Evolutionary conservation across 1,284 basidiomycete genomes (phyloP).

Genomic region (Pyrrhoderma noxium): DNA sequence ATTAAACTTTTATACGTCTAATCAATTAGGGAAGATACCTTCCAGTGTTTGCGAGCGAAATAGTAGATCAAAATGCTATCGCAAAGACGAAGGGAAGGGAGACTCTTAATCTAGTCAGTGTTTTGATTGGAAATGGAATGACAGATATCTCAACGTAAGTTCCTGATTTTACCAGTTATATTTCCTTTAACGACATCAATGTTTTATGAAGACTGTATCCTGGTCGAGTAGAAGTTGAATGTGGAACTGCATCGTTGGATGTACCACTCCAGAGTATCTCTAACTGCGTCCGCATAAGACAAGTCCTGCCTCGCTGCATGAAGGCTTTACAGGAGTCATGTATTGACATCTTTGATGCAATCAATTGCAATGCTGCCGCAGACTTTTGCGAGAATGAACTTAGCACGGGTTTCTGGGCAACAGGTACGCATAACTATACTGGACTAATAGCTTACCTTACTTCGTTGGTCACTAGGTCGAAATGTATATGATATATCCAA

Average conservation of each 20-base stretch:
- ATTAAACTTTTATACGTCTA: neutral
- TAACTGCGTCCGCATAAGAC: constrained; percentile 54
- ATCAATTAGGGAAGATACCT: constrained; percentile 67
- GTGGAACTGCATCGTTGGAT: constrained; percentile 45
- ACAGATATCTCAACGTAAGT: constrained; percentile 53
- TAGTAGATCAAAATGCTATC: constrained; percentile 65
- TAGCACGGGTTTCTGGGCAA: constrained; percentile 29
- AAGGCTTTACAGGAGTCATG: constrained; percentile 39
- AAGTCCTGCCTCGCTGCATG: constrained; percentile 50
- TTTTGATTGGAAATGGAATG: constrained; percentile 58
- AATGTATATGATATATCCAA: constrained; percentile 69
- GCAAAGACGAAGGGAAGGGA: constrained; percentile 47
- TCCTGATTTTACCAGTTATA: constrained; percentile 7
- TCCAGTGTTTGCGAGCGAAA: constrained; percentile 74
- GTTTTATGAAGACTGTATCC: constrained; percentile 39
- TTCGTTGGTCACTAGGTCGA: too few relatives aligned
- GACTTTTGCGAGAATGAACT: constrained; percentile 55
- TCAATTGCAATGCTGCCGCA: constrained; percentile 53
- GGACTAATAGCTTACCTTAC: neutral
- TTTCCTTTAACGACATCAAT: neutral
- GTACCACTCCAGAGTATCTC: constrained; percentile 51
- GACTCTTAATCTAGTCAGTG: constrained; percentile 61
- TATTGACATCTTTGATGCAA: constrained; percentile 50
- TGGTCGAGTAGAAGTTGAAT: constrained; percentile 60
- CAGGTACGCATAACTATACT: too few relatives aligned